Base-by-base conservation (phyloP, 73 alveolate genomes). In the Symbiodinium natans region DNA sequence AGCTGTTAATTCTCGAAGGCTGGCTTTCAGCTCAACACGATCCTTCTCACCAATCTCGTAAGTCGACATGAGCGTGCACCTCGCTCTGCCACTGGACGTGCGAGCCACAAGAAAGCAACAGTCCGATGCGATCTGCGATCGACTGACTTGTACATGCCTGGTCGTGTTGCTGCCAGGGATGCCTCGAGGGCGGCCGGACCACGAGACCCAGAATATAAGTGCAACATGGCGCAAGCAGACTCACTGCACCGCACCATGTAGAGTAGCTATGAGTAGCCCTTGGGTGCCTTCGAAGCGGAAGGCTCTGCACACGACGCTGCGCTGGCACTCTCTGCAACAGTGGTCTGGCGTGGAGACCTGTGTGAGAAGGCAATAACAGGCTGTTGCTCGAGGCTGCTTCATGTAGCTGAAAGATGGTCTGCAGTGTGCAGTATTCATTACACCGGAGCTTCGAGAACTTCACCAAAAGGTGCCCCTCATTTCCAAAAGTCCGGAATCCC, bases 331-430 rank as follows among this genome's bases (percentile, higher is more conserved):
- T 2, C 86, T 42, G 86, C 95, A 88, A 42, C 95, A 88, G 86
- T 86, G 63, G 43, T 88, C 95, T 46, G 95, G 74, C 39, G 95
- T 88, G 27, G 95, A 48, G 31, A 88, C 95, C 95, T 88, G 42
- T 31, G 25, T 27, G 83, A 71, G 19, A 23, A 33, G 33, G 33
- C 17, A 29, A 31, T 23, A 68, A 29, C 15, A 73, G 15, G 36
- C 5, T 8, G 4, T 63, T 63, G 36, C 36, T 19, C 5, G n/a
- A 3, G 36, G 82, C 39, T 25, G 39, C 7, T 63, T 7, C 86
- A 13, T 33, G 33, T 2, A 33, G 29, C 42, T 13, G 36, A n/a
- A 29, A 39, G 21, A 46, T 46, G 6, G 59, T 6, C 59, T 9
- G 59, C 13, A 13, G 59, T 13, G 13, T 46, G 21, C 59, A 9